phyloP scores from a whole-genome alignment of 176 grass and related monocot species.

The Oryza glaberrima region DNA sequence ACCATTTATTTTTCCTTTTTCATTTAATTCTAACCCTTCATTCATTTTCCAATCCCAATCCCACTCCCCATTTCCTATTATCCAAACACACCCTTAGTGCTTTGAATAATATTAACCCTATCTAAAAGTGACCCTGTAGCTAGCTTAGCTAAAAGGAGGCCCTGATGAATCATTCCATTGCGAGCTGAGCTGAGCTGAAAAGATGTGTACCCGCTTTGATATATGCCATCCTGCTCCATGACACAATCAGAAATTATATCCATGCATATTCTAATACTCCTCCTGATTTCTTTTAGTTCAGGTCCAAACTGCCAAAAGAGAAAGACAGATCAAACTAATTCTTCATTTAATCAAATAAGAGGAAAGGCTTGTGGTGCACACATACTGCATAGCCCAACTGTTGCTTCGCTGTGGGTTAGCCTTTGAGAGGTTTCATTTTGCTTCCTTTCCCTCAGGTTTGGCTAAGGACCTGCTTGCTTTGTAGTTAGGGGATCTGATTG shows the following conservation, averaged over 20 bases:
- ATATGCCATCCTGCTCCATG: conserved; percentile 24
- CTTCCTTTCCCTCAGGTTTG: conserved; percentile 36
- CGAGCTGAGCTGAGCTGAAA: conserved; percentile 41
- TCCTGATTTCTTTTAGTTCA: not conserved
- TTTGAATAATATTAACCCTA: conserved; percentile 10
- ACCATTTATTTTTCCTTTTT: too few species aligned
- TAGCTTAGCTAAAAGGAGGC: not conserved
- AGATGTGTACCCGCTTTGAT: conserved; percentile 6
- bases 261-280: conserved; percentile 10
- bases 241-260: conserved; percentile 16
- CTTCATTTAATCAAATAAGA: not conserved
- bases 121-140: not conserved
- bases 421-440: conserved; percentile 15
- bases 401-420: conserved; percentile 36
- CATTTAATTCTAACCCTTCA: too few species aligned
- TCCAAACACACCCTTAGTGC: not conserved
- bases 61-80: too few species aligned
- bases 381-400: not conserved
- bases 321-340: not conserved
- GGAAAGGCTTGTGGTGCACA: not conserved
- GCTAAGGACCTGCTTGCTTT: conserved; percentile 35
- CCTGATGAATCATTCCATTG: conserved; percentile 37
- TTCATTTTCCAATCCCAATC: too few species aligned
- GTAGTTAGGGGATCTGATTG: not conserved
- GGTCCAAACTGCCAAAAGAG: not conserved